Evolutionary conservation across 2,329 filamentous ascomycete species (phyloP).

Genomic region (Metarhizium album): DNA sequence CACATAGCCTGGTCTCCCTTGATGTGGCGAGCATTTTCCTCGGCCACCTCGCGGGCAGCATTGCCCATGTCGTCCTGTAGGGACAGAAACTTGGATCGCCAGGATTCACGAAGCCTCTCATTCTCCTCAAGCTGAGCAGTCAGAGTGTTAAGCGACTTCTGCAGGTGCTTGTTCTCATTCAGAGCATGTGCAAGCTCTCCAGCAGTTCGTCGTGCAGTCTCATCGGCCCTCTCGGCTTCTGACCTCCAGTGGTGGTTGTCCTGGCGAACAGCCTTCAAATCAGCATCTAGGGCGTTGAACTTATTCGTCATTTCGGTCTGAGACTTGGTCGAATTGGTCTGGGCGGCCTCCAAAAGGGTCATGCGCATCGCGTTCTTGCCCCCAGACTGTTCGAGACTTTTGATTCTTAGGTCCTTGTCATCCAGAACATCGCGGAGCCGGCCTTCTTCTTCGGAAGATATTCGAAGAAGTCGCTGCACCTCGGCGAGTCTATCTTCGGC

Average conservation of each 20-base stretch:
- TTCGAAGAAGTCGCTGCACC: slow-evolving; percentile 56
- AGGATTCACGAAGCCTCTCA: slow-evolving; percentile 69
- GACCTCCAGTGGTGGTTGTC: slow-evolving; percentile 50
- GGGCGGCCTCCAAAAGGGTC: slow-evolving; percentile 57
- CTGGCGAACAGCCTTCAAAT: slow-evolving; percentile 44
- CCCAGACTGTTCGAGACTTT: slow-evolving; percentile 43
- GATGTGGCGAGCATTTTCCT: slow-evolving; percentile 70
- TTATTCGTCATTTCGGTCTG: slow-evolving; percentile 46
- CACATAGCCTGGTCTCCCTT: slow-evolving; percentile 71
- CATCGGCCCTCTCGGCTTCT: slow-evolving; percentile 49
- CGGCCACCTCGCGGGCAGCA: slow-evolving; percentile 67
- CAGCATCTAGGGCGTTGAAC: slow-evolving; percentile 40
- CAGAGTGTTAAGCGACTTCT: slow-evolving; percentile 61
- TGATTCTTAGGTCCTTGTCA: slow-evolving; percentile 58
- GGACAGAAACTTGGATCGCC: slow-evolving; percentile 73
- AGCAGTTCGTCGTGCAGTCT: slow-evolving; percentile 37
- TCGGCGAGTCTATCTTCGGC: slow-evolving; percentile 65
- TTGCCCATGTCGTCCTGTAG: slow-evolving; percentile 80
- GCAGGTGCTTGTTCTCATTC: slow-evolving; percentile 61
- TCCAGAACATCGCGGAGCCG: slow-evolving; percentile 56
- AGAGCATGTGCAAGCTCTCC: slow-evolving; percentile 37
- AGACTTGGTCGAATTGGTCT: slow-evolving; percentile 43
- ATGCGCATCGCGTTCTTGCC: slow-evolving; percentile 50
- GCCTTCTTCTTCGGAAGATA: slow-evolving; percentile 62
- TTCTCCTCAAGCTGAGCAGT: slow-evolving; percentile 77